Base-by-base conservation (phyloP, 805 yeast species). In the Pichia occidentalis region DNA sequence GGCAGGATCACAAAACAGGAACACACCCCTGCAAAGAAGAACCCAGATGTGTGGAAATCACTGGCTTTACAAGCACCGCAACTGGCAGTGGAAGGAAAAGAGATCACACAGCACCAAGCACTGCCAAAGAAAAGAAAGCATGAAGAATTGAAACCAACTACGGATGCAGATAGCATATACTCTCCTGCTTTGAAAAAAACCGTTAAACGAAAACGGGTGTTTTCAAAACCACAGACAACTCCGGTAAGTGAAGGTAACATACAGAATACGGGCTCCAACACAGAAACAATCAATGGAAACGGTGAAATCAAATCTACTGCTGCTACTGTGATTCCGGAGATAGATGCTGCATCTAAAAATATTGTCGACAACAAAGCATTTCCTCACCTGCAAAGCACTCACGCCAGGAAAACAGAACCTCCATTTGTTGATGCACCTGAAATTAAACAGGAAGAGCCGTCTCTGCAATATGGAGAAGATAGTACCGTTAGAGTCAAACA, bases 171-270 rank as follows among this genome's bases (percentile, higher is more conserved):
- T 22, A n/a, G n/a, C n/a, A n/a, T n/a, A n/a, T 49, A 43, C 25
- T 53, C 57, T 2, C 41, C 33, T 29, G 39, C 46, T 22, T 34
- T 52, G 17, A 49, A 53, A 29, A 49, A 43, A 16, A 44, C 40
- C 7, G 48, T 53, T 2, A 54, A 52, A 11, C 49, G 37, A 31
- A 54, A 53, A 30, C 39, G 50, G 6, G 36, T 43, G 7, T 54
- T 54, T 26, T 54, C 59, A 4, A 48, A 54, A 20, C 33, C 48
- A 25, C 26, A 34, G 11, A 36, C 49, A 4, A 22, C 46, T 7
- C 33, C 47, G 1, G 46, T 47, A 18, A 19, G n/a, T 21, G 8
- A 30, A 34, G 21, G n/a, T 23, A 2, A 17, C 32, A 5, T 19
- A 23, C 9, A 21, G 12, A 13, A 10, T 23, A 17, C 5, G 12